Base-by-base conservation (phyloP, 2,329 filamentous ascomycete genomes). In the Cytospora mali region DNA sequence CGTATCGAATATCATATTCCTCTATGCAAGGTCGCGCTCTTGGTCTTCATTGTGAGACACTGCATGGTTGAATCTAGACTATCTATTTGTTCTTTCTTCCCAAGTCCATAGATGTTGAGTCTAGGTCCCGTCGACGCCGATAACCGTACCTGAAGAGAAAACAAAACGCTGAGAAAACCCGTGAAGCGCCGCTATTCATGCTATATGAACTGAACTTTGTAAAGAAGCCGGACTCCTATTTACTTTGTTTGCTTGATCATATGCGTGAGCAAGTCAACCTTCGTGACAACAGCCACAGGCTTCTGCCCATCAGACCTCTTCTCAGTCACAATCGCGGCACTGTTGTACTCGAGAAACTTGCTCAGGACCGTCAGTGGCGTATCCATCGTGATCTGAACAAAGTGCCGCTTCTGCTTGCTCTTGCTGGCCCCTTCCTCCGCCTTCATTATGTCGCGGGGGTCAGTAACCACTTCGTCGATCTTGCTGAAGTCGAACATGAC, bases 291-390 rank as follows among this genome's bases (percentile, higher is more conserved):
- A 9, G 92, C 95, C 55, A 95, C 81, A 1, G 96, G 93, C 81
- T 92, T 96, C 61, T 86, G 75, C n/a, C 71, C 84, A 62, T 84
- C 83, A 48, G 78, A 78, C 14, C 80, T 79, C 69, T 85, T 83
- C 75, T 98, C 93, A 0, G 94, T 99, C 3, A 99, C 92, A 55
- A 99, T 88, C 0, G 95, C 95, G 0, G 95, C 94, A 69, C 91
- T 95, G 77, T 99, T 98, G 93, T 95, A 98, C 79, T 98, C 93
- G 68, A 98, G 92, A 79, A 99, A 99, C 71, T 91, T 88, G 80
- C 92, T 94, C 59, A 99, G 82, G 51, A 90, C 88, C 53, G 84
- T 86, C 46, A 99, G 82, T 3, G 90, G 90, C 1, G 95, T 99
- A 68, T 97, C 91, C 74, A 90, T 81, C 7, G 95, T 98, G 73